These are phyloP conservation scores for Xylaria grammica DNA, from an alignment of 495 filamentous ascomycete genomes.

Conservation along the genomic window DNA sequence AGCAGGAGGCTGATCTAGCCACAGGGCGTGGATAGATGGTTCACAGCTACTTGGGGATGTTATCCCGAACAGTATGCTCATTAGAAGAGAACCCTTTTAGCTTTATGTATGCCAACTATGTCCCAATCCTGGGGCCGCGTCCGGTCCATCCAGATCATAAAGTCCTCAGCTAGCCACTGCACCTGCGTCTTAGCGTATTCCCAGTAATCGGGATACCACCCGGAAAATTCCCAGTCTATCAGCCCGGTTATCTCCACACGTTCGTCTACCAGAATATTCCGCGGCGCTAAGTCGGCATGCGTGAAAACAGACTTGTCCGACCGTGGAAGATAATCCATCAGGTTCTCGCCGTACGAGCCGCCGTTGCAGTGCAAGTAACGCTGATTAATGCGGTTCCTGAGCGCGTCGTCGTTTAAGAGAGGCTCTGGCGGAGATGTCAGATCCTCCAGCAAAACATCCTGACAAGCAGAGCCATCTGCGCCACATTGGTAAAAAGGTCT, in stretches of 20 bases:
- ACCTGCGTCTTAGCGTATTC: constrained; percentile 54
- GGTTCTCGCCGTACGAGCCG: constrained; percentile 34
- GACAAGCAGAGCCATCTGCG: constrained; percentile 41
- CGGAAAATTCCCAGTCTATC: constrained; percentile 53
- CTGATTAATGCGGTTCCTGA: constrained; percentile 44
- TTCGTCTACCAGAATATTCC: constrained; percentile 49
- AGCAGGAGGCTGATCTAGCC: no score
- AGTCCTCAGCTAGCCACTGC: constrained; percentile 40
- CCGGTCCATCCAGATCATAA: constrained; percentile 47
- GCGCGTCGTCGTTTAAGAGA: constrained; percentile 31
- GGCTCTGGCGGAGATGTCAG: constrained; percentile 36
- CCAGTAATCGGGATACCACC: constrained; percentile 59
- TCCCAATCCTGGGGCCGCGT: constrained; percentile 49
- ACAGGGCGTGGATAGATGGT: no score
- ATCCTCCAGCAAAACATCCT: constrained; percentile 41
- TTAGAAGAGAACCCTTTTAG: constrained; percentile 48
- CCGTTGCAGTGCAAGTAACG: constrained; percentile 44
- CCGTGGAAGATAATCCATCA: constrained; percentile 42
- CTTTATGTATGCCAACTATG: constrained; percentile 45
- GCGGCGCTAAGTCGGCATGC: constrained; percentile 40
- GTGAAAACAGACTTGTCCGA: constrained; percentile 40
- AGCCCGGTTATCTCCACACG: constrained; percentile 43
- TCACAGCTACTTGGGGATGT: no score
- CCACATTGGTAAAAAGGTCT: constrained; percentile 40
- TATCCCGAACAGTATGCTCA: background rate